Percentiles rank a stretch among this genome's conserved stretches.
Evolutionary conservation across 306 rosid genomes (phyloP).

Genomic region (Fragaria nilgerrensis): DNA sequence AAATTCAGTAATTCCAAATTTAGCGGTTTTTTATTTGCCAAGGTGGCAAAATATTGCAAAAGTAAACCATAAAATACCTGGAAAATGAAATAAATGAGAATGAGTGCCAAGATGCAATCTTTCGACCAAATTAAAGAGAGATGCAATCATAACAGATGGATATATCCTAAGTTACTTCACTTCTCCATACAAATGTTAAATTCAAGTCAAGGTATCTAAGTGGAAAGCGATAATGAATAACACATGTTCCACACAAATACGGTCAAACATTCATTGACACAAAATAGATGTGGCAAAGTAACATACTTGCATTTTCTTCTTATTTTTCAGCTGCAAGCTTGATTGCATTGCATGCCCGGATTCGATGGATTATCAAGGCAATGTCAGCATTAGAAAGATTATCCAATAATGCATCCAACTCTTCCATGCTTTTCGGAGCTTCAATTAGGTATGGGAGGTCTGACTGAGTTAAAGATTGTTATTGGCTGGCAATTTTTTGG

Average conservation of each 20-base stretch:
- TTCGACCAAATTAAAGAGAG: neutral
- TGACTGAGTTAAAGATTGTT: slow-evolving; percentile 33
- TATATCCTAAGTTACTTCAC: neutral
- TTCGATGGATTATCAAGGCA: slow-evolving; percentile 67
- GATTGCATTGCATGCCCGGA: slow-evolving; percentile 83
- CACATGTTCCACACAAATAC: neutral
- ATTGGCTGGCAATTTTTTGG: slow-evolving; percentile 38
- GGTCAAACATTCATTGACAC: slow-evolving; percentile 14
- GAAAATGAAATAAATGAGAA: slow-evolving; percentile 25
- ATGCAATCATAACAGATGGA: neutral
- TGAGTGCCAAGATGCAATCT: slow-evolving; percentile 5
- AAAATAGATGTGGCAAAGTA: slow-evolving; percentile 15
- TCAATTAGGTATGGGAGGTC: slow-evolving; percentile 83
- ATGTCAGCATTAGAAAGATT: slow-evolving; percentile 52
- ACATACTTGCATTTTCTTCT: slow-evolving; percentile 85
- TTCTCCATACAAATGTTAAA: neutral
- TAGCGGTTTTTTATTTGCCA: slow-evolving; percentile 66
- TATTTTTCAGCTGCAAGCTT: slow-evolving; percentile 78
- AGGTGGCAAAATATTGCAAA: slow-evolving; percentile 84
- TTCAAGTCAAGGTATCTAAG: neutral
- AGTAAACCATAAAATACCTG: slow-evolving; percentile 90
- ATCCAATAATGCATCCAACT: slow-evolving; percentile 53
- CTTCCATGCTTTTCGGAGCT: slow-evolving; percentile 82
- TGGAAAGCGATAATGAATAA: neutral
- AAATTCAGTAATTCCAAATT: slow-evolving; percentile 62